Percentiles rank a stretch among this genome's conserved stretches.
phyloP scores from a whole-genome alignment of 2,329 filamentous ascomycete genomes.

The Orbilia oligospora region DNA sequence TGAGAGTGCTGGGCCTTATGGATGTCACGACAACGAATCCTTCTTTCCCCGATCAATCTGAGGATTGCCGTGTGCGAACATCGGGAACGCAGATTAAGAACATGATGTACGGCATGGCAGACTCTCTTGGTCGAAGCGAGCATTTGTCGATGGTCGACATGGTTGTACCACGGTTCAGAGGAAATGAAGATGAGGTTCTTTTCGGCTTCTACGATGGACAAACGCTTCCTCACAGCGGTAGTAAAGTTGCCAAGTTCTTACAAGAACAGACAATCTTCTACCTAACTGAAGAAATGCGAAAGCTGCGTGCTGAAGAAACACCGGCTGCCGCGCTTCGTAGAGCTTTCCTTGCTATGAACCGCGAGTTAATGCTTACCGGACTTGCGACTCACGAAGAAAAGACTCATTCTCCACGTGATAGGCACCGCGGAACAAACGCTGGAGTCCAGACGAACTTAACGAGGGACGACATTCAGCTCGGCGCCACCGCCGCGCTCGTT shows the following conservation, averaged over 20 bases:
- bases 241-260: conserved; percentile 94
- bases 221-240: conserved; percentile 87
- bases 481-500: conserved; percentile 90
- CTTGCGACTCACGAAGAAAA: conserved; percentile 85
- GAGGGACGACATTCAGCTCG: conserved; percentile 89
- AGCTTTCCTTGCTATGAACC: conserved; percentile 90
- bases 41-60: conserved; percentile 92
- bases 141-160: conserved; percentile 96
- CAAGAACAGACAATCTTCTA: conserved; percentile 94
- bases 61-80: conserved; percentile 95
- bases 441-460: conserved; percentile 74
- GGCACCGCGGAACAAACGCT: conserved; percentile 76
- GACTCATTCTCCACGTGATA: conserved; percentile 70
- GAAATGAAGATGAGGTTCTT: conserved; percentile 88
- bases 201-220: conserved; percentile 97
- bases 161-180: conserved; percentile 91
- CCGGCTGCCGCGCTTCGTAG: conserved; percentile 86
- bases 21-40: conserved; percentile 96
- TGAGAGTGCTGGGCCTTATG: conserved; percentile 93
- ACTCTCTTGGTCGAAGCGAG: conserved; percentile 91
- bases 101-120: conserved; percentile 96
- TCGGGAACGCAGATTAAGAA: conserved; percentile 93
- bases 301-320: conserved; percentile 77
- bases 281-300: conserved; percentile 86
- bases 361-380: conserved; percentile 88